These are phyloP conservation scores for Gastrolobium bilobum DNA, from an alignment of 306 rosid species.

Conservation along the genomic window DNA sequence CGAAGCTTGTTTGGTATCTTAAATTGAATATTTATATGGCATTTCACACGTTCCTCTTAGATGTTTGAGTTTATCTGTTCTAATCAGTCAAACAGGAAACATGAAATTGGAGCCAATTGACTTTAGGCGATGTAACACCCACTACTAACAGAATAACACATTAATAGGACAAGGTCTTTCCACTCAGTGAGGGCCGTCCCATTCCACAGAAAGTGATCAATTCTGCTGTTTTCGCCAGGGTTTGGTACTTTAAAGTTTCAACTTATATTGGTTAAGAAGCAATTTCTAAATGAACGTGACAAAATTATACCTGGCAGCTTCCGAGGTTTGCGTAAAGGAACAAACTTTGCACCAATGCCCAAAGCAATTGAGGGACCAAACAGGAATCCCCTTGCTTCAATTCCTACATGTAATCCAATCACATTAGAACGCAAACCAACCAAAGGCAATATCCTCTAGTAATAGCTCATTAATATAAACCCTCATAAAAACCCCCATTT, in stretches of 20 bases:
- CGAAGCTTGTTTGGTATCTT: background rate
- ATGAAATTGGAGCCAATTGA: constrained; percentile 1
- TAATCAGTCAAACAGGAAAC: background rate
- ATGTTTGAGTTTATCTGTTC: background rate
- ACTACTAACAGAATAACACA: constrained; percentile 14
- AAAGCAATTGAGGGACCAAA: constrained; percentile 95
- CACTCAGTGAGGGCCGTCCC: background rate
- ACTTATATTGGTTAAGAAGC: constrained; percentile 3
- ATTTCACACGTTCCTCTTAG: background rate
- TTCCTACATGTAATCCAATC: constrained; percentile 61
- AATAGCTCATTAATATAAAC: background rate
- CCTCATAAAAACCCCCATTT: background rate
- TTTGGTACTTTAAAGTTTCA: constrained; percentile 11
- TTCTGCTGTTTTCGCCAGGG: constrained; percentile 9
- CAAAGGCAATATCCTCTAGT: background rate
- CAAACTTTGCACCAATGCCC: constrained; percentile 96
- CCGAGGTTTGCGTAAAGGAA: constrained; percentile 94
- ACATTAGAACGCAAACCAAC: constrained; percentile 41
- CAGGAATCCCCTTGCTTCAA: constrained; percentile 97
- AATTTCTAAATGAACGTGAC: background rate
- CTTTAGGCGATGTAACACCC: constrained; percentile 8
- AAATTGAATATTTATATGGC: background rate
- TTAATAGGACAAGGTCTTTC: constrained; percentile 14
- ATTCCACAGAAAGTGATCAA: constrained; percentile 23
- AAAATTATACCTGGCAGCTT: constrained; percentile 85